A percentile compares a stretch with the other conserved stretches of the same genome.
Evolutionary conservation across 2,329 filamentous ascomycete genomes (phyloP).

Genomic region (Talaromyces sp.): DNA sequence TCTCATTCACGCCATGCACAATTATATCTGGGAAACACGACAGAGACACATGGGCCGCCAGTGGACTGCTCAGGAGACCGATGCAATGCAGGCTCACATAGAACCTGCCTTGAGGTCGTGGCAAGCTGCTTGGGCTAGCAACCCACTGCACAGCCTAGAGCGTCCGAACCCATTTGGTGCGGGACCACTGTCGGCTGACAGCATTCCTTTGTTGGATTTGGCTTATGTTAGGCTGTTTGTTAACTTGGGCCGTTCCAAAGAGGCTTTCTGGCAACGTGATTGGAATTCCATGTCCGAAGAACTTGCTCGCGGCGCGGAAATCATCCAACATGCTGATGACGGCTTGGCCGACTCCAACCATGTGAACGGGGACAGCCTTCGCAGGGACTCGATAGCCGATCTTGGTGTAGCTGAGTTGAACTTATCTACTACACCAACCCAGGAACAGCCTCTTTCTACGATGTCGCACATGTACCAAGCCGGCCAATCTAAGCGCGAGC

Average conservation of each 20-base stretch:
- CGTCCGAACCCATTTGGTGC: constrained; percentile 77
- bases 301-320: constrained; percentile 69
- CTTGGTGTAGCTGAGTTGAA: constrained; percentile 31
- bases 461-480: constrained; percentile 28
- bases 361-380: constrained; percentile 15
- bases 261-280: constrained; percentile 89
- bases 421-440: constrained; percentile 31
- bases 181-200: constrained; percentile 80
- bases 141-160: constrained; percentile 77
- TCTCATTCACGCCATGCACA: constrained; percentile 90
- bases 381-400: constrained; percentile 32
- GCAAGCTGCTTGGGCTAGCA: constrained; percentile 87
- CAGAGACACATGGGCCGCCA: constrained; percentile 81
- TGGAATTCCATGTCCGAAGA: constrained; percentile 90
- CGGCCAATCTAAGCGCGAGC: constrained; percentile 65
- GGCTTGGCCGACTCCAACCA: constrained; percentile 22
- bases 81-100: constrained; percentile 93
- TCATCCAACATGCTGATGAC: constrained; percentile 64
- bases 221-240: constrained; percentile 91
- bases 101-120: constrained; percentile 90
- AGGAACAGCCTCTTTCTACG: constrained; percentile 27
- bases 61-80: constrained; percentile 88
- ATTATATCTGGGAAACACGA: constrained; percentile 96
- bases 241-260: constrained; percentile 85
- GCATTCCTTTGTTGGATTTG: constrained; percentile 83